Base-by-base conservation (phyloP, 1,284 basidiomycete species). In the Termitomyces sp. region DNA sequence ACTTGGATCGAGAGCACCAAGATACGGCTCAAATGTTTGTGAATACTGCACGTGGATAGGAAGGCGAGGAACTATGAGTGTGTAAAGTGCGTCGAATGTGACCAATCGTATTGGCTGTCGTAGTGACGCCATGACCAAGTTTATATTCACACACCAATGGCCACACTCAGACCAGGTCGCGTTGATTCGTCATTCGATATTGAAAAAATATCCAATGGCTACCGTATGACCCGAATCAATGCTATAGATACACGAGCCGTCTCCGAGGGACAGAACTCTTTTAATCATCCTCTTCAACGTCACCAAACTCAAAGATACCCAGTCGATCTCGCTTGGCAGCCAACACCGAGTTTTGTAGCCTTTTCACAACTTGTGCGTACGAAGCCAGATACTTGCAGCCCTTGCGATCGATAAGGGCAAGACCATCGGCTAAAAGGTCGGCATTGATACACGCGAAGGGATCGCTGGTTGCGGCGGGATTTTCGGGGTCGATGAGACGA, bases 271-370 rank as follows among this genome's bases (percentile, higher is more conserved):
- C 9, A 34, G 21, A 13, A 35, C 11, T 8, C 3, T 28, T 46
- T 57, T 60, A 68, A 37, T 77, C 73, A 48, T 90, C 86, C 65
- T 91, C 87, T 63, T 88, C 88, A 14, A 91, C 76, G 66, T 91
- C 88, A 19, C 88, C 88, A 63, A 88, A 90, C 74, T 94, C 92
- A 64, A 93, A 94, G 81, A 92, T 92, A 40, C 91, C 91, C 47
- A 80, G 70, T 30, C 91, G 80, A 56, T 87, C 84, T 45, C 77
- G 75, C 71, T 93, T 94, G 24, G 91, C 91, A 13, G 74, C 77
- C 31, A 72, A 66, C 28, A 86, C 68, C 7, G 85, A 80, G 52
- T 78, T 76, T 66, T 83, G 77, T 38, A 94, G 69, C 67, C 83
- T 82, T 67, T 82, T 83, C 57, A 82, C 63, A 21, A 92, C 73